Percentiles rank a stretch among this genome's conserved stretches.
Conservation (phyloP, 768 basidiomycete species). For the Phylloporus sp. region DNA sequence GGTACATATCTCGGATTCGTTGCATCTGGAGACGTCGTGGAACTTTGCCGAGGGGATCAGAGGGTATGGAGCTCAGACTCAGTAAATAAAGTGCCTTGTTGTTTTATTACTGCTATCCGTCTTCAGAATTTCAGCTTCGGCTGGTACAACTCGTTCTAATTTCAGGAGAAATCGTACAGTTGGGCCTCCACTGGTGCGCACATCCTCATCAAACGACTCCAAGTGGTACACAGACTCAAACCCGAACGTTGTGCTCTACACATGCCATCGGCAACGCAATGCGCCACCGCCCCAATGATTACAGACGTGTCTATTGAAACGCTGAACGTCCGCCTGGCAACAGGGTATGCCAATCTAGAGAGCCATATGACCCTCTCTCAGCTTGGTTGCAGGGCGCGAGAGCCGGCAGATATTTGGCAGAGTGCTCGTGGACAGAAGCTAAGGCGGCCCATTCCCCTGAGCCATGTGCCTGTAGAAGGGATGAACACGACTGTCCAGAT, state of each 20-base stretch:
- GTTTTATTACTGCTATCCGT: constrained; percentile 1
- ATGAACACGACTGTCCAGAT: background rate
- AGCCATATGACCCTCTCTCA: constrained; percentile 2
- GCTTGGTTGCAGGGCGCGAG: constrained; percentile 25
- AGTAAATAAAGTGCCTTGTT: constrained; percentile 39
- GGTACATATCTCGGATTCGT: constrained; percentile 73
- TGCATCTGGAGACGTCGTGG: constrained; percentile 78
- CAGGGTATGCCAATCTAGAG: background rate
- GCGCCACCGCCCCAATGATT: constrained; percentile 19
- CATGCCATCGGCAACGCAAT: constrained; percentile 16
- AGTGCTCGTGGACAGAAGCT: constrained; percentile 3
- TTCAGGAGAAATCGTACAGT: background rate
- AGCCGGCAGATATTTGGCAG: constrained; percentile 11
- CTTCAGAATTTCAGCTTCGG: background rate
- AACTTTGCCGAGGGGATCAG: constrained; percentile 88
- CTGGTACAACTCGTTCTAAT: background rate
- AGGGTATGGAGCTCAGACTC: constrained; percentile 89
- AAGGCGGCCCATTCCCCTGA: background rate
- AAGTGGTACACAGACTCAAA: background rate
- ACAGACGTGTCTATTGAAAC: background rate
- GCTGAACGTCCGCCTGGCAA: background rate
- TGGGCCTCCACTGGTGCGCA: background rate
- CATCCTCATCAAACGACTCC: background rate
- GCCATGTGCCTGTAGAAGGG: background rate
- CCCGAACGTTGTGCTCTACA: background rate